Evolutionary conservation across 2,329 filamentous ascomycete species (phyloP), one percentile per base, ranked within the genome.

Genomic region (Lecanicillium sp.): DNA sequence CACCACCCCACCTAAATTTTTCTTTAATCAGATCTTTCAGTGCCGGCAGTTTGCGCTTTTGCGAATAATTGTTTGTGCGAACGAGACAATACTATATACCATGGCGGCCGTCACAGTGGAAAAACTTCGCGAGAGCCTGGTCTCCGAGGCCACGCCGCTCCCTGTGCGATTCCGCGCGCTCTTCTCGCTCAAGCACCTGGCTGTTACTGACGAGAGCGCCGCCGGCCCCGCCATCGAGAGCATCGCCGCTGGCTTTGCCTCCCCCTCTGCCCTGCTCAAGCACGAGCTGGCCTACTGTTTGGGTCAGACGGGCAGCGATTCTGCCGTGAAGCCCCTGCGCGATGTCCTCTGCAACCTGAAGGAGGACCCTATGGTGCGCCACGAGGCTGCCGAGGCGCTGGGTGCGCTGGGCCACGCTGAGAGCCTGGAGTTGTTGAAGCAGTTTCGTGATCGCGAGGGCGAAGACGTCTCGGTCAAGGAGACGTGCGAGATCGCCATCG

Each of bases 241-340:
- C 35, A 98, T 98, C 58, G 90, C 91, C 2, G 89, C 90, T 7
- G 91, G 77, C 2, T 93, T 98, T 58, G 60, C 73, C 0, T 95
- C 91, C 3, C 83, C 87, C 0, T 97, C 91, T 4, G 91, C 89
- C 3, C 77, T 97, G 8, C 74, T 97, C 39, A 97, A 97, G 72
- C 93, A 98, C 67, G 93, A 98, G 66, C 77, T 98, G 41, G 93
- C 93, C 21, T 98, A 98, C 71, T 98, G 93, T 63, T 78, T 98
- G 2, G 93, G 93, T 7, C 93, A 98, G 70, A 91, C 87, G 2
- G 83, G 83, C 50, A 89, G 95, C 62, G 67, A 76, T 43, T 83
- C 83, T 38, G 86, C 90, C 0, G 79, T 90, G 9, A 77, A 83
- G 9, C 84, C 82, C 53, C 73, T 98, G 56, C 78, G 83, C 50